Percentiles rank a stretch among this genome's conserved stretches.
Evolutionary conservation across 805 yeast genomes (phyloP).

Genomic region (Suhomyces emberorum): DNA sequence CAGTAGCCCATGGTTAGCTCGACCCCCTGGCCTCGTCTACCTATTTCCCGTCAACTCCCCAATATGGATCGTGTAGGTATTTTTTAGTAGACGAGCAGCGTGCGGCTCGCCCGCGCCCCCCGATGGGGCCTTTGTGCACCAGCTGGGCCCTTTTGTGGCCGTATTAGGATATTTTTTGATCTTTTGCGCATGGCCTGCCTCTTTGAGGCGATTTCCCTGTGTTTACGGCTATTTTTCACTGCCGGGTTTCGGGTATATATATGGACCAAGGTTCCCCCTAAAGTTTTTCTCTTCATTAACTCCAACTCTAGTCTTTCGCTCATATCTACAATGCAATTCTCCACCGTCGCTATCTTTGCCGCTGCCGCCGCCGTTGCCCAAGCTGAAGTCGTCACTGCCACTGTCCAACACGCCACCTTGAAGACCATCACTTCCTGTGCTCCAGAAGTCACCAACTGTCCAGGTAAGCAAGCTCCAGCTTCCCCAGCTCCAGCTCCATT

Average conservation of each 20-base stretch:
- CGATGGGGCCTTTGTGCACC: neutral
- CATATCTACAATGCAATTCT: constrained; percentile 43
- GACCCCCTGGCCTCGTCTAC: neutral
- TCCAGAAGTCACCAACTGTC: constrained; percentile 41
- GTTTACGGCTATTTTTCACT: neutral
- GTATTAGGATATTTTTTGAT: neutral
- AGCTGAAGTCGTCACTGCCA: constrained; percentile 28
- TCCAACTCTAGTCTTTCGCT: constrained; percentile 37
- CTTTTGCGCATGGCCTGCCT: neutral
- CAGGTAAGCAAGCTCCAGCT: constrained; percentile 25
- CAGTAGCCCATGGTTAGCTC: too few species aligned
- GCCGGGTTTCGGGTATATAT: constrained; percentile 3
- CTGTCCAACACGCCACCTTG: constrained; percentile 32
- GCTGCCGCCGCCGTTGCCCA: constrained; percentile 36
- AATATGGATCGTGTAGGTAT: neutral
- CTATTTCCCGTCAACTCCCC: neutral
- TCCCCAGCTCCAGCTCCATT: constrained; percentile 11
- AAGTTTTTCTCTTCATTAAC: constrained; percentile 15
- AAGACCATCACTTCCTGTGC: constrained; percentile 43
- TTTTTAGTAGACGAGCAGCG: neutral
- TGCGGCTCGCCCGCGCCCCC: neutral
- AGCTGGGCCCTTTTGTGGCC: constrained; percentile 1
- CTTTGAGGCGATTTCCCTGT: constrained; percentile 1
- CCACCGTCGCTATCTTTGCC: constrained; percentile 39
- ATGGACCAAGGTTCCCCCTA: neutral